Evolutionary conservation across 2,329 filamentous ascomycete genomes (phyloP), one percentile per base, ranked within the genome.

Genomic region (Sporothrix inflata): DNA sequence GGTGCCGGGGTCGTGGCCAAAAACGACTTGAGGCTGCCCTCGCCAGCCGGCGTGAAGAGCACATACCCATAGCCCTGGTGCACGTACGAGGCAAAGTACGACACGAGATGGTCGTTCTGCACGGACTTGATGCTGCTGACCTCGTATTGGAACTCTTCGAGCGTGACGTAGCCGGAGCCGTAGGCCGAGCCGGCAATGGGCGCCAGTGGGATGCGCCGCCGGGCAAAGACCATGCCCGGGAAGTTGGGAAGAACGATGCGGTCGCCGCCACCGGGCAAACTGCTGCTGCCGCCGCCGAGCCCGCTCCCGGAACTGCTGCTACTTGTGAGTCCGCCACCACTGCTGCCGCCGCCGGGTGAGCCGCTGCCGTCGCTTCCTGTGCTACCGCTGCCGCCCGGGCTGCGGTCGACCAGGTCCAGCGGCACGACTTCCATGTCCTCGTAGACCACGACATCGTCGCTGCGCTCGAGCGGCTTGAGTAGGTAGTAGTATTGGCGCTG

Each of bases 401-500:
- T 83, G 53, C 85, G 88, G 77, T 92, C 90, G 71, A 90, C 85
- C 66, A 89, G 83, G 74, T 92, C 90, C 72, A 94, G 81, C 1
- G 92, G 91, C 7, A 94, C 87, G 42, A 92, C 83, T 77, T 94
- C 92, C 61, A 87, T 86, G 47, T 91, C 87, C 21, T 86, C 85
- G 80, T 92, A 94, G 73, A 87, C 84, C 69, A 88, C 80, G 7
- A 71, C 40, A 76, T 93, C 89, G 14, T 86, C 83, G 27, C 89
- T 90, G 67, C 86, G 84, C 61, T 85, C 84, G 4, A 94, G 79
- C 47, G 89, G 87, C 73, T 87, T 86, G 27, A 94, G 81, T n/a
- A 94, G 82, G 76, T 92, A 94, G 55, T 87, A 83, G 76, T 91
- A 93, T 77, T 94, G 92, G 51, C 88, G 88, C 57, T 88, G 84